Conservation (phyloP, 139 green algal genomes). For the Astrephomene gubernaculifera region DNA sequence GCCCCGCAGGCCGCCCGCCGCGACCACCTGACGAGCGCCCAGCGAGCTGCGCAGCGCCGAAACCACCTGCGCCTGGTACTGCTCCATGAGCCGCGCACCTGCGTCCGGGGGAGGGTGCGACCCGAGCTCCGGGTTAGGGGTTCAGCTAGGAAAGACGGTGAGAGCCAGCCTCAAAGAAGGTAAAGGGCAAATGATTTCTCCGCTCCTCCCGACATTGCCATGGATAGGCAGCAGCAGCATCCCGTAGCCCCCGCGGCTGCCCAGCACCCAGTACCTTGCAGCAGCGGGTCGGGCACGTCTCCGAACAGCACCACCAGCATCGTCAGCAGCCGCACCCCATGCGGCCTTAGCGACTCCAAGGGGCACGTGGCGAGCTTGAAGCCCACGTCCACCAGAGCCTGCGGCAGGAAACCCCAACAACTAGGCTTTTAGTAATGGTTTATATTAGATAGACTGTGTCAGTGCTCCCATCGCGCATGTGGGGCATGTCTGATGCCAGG, state of each 20-base stretch:
- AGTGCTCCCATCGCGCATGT: no score
- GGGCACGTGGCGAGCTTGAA: slow-evolving; percentile 81
- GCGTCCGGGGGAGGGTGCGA: neutral
- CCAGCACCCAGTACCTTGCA: slow-evolving; percentile 31
- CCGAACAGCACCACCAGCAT: slow-evolving; percentile 65
- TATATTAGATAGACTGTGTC: no score
- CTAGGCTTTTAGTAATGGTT: no score
- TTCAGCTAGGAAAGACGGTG: no score
- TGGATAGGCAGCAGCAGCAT: no score
- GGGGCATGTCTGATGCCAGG: no score
- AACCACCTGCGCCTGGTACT: slow-evolving; percentile 87
- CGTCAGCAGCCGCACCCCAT: slow-evolving; percentile 72
- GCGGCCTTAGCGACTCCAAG: slow-evolving; percentile 70
- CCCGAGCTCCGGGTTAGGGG: neutral
- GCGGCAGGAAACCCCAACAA: no score
- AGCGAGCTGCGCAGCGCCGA: slow-evolving; percentile 70
- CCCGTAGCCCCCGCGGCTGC: no score
- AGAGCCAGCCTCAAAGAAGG: no score
- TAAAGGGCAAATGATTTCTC: no score
- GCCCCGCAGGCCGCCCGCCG: neutral
- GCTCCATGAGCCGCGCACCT: slow-evolving; percentile 76
- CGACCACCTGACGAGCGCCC: slow-evolving; percentile 17
- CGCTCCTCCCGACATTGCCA: no score
- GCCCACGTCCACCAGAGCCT: slow-evolving; percentile 82
- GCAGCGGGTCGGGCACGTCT: slow-evolving; percentile 69